A percentile compares a stretch with the other conserved stretches of the same genome.
phyloP scores from a whole-genome alignment of 2,329 filamentous ascomycete species.

The Thermoascus crustaceus region DNA sequence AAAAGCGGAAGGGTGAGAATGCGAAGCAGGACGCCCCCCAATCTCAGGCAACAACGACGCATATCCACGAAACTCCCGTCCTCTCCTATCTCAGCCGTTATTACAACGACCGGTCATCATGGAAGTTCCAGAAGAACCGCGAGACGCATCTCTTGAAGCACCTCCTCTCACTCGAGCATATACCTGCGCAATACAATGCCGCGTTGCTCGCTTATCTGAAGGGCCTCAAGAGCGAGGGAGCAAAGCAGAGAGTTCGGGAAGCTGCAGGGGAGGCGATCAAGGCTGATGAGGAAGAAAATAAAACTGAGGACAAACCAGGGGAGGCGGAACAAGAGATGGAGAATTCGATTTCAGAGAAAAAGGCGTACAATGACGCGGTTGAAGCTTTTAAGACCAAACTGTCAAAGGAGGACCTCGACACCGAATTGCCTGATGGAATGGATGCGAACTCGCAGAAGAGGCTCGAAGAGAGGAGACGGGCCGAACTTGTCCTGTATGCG shows the following conservation, averaged over 20 bases:
- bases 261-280: slow-evolving; percentile 54
- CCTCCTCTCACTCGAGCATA: slow-evolving; percentile 61
- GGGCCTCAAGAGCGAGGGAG: slow-evolving; percentile 53
- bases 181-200: slow-evolving; percentile 48
- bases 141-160: slow-evolving; percentile 81
- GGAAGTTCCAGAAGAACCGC: slow-evolving; percentile 96
- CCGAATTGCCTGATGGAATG: slow-evolving; percentile 14
- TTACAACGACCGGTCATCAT: slow-evolving; percentile 58
- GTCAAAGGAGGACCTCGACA: slow-evolving; percentile 18
- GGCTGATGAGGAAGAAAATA: slow-evolving; percentile 34
- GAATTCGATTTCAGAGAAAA: slow-evolving; percentile 5
- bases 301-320: slow-evolving; percentile 11
- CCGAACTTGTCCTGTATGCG: slow-evolving; percentile 30
- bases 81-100: slow-evolving; percentile 72
- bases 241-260: slow-evolving; percentile 57
- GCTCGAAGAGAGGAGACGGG: slow-evolving; percentile 29
- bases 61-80: slow-evolving; percentile 43
- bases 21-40: slow-evolving; percentile 7
- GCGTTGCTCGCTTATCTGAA: background rate
- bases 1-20: slow-evolving; percentile 13
- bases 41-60: slow-evolving; percentile 7
- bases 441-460: slow-evolving; percentile 19
- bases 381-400: slow-evolving; percentile 35
- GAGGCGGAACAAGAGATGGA: slow-evolving; percentile 11
- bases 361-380: slow-evolving; percentile 45